phyloP scores from a whole-genome alignment of 352 stramenopile genomes.

The Phytophthora gonapodyides region DNA sequence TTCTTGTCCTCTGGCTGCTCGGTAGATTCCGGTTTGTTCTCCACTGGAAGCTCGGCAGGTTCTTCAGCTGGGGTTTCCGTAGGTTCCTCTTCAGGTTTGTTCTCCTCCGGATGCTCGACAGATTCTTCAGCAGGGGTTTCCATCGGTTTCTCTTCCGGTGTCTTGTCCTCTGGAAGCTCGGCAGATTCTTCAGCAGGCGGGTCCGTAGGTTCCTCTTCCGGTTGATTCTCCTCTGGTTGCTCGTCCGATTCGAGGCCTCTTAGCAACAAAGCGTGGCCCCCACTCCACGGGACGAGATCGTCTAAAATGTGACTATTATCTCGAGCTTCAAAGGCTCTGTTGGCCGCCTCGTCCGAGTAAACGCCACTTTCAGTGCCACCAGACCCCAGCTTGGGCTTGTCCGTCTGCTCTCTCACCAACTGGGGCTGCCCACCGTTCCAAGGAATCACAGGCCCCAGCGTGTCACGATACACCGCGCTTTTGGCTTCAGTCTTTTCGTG shows the following conservation, averaged over 20 bases:
- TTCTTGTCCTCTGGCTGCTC: neutral
- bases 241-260: neutral
- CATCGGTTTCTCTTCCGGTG: neutral
- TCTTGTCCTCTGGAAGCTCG: slow-evolving; percentile 1
- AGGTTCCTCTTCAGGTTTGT: neutral
- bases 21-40: no score
- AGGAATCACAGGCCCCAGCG: slow-evolving; percentile 5
- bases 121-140: neutral
- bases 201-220: neutral
- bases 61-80: neutral
- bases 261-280: slow-evolving; percentile 1
- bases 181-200: neutral
- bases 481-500: neutral
- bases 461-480: neutral
- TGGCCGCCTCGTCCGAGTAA: neutral
- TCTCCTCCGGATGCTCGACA: neutral
- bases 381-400: neutral
- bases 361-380: neutral
- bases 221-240: slow-evolving; percentile 4
- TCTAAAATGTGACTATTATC: slow-evolving; percentile 4
- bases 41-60: no score
- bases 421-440: neutral
- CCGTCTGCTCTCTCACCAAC: neutral
- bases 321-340: neutral
- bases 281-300: slow-evolving; percentile 1